A percentile compares a stretch with the other conserved stretches of the same genome.
Evolutionary conservation across 495 filamentous ascomycete genomes (phyloP).

Genomic region (Penicillium psychrofluorescens): DNA sequence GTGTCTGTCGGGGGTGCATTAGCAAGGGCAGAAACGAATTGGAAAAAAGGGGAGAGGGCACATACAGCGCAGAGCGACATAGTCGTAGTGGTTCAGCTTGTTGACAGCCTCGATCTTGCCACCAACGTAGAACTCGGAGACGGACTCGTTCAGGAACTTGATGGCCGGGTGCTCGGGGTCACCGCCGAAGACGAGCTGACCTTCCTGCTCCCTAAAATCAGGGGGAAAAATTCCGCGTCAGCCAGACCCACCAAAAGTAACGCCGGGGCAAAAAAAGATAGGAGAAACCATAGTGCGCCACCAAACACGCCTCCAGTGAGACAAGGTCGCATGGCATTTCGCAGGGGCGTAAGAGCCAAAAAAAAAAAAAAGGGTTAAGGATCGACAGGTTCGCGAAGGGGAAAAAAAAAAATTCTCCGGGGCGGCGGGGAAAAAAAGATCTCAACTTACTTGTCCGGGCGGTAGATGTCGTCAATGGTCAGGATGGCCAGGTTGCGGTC

Average conservation of each 20-base stretch:
- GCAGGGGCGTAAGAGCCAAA: not conserved
- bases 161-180: conserved; percentile 90
- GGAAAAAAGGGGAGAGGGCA: conserved; percentile 4
- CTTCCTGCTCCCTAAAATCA: conserved; percentile 66
- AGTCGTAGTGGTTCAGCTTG: conserved; percentile 95
- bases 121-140: conserved; percentile 85
- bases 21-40: not conserved
- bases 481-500: conserved; percentile 93
- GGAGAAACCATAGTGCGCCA: too few relatives aligned
- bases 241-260: conserved; percentile 15
- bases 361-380: not conserved
- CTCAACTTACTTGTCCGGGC: conserved; percentile 79
- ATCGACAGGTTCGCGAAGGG: conserved; percentile 7
- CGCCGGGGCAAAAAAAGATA: not conserved
- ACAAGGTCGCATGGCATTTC: not conserved
- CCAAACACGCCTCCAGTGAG: too few relatives aligned
- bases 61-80: conserved; percentile 90
- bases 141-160: conserved; percentile 73
- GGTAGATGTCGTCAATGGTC: conserved; percentile 93
- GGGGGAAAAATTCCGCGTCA: conserved; percentile 30
- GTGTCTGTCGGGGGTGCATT: conserved; percentile 53
- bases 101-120: conserved; percentile 94
- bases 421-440: not conserved
- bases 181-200: conserved; percentile 89
- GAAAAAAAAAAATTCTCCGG: not conserved